Conservation (phyloP, 768 basidiomycete species). For the Suillus hirtellus region DNA sequence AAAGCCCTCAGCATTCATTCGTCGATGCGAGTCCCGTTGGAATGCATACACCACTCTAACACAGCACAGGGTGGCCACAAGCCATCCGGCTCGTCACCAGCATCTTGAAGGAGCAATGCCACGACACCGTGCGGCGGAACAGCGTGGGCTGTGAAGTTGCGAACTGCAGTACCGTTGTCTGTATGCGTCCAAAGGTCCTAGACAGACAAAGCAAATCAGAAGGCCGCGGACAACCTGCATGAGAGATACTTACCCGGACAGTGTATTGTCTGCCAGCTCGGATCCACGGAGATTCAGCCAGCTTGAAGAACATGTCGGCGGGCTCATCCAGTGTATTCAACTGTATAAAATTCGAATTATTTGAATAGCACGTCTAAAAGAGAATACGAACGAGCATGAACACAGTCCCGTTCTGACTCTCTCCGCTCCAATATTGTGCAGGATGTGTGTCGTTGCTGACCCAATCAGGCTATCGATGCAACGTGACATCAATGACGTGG, state of each 20-base stretch:
- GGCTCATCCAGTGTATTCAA: constrained; percentile 60
- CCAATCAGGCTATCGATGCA: constrained; percentile 33
- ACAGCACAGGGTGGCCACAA: constrained; percentile 57
- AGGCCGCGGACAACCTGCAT: neutral
- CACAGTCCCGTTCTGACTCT: constrained; percentile 61
- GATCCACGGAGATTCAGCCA: constrained; percentile 73
- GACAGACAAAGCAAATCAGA: constrained; percentile 9
- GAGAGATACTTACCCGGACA: constrained; percentile 49
- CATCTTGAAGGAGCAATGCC: constrained; percentile 64
- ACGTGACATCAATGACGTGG: neutral
- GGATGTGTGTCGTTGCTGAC: constrained; percentile 48
- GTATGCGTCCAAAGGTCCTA: constrained; percentile 77
- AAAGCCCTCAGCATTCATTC: constrained; percentile 8
- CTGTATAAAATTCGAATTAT: constrained; percentile 31
- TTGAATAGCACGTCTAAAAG: neutral
- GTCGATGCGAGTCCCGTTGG: constrained; percentile 53
- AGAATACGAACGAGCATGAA: constrained; percentile 58
- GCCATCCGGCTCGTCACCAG: constrained; percentile 64
- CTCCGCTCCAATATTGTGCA: constrained; percentile 73
- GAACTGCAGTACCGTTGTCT: constrained; percentile 63
- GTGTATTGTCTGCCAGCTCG: constrained; percentile 64
- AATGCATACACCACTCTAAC: constrained; percentile 55
- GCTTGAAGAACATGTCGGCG: constrained; percentile 57
- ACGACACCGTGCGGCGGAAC: constrained; percentile 73
- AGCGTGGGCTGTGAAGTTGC: constrained; percentile 51